phyloP scores from a whole-genome alignment of 73 alveolate genomes.

The Symbiodinium natans region DNA sequence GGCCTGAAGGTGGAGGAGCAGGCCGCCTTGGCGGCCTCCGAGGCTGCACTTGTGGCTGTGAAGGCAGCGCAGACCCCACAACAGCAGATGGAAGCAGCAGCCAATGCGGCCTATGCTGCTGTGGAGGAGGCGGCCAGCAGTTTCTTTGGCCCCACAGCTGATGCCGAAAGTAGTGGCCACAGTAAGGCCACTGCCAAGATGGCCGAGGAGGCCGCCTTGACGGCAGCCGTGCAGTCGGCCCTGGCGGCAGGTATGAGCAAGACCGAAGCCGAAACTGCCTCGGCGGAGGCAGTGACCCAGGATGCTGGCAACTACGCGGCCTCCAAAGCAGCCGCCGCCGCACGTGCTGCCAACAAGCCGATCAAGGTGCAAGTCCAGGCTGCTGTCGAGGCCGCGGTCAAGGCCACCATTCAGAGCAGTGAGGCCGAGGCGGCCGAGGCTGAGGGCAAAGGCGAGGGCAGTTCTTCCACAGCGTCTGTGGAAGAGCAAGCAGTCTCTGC shows the following conservation, averaged over 20 bases:
- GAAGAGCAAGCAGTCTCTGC: conserved; percentile 9
- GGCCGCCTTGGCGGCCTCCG: background rate
- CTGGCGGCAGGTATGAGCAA: conserved; percentile 9
- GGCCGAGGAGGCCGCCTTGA: conserved; percentile 1
- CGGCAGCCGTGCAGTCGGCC: background rate
- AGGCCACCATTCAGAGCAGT: background rate
- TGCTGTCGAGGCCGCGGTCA: background rate
- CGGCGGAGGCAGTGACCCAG: conserved; percentile 3
- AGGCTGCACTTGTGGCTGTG: background rate
- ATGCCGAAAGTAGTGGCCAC: background rate
- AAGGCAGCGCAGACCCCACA: conserved; percentile 16
- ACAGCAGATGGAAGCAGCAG: conserved; percentile 11
- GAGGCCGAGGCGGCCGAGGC: no score
- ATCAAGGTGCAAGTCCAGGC: background rate
- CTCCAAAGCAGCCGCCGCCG: background rate
- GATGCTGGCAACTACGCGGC: background rate
- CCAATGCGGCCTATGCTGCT: background rate
- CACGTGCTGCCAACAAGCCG: background rate
- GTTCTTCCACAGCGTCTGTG: no score
- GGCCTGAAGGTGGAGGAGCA: conserved; percentile 20
- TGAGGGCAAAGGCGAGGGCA: background rate
- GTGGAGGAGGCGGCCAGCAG: conserved; percentile 25
- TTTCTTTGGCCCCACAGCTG: background rate
- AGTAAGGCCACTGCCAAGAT: background rate
- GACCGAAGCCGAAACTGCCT: background rate